These are phyloP conservation scores for Sanghuangporus weigelae DNA, from an alignment of 1,284 basidiomycete species.

Conservation along the genomic window DNA sequence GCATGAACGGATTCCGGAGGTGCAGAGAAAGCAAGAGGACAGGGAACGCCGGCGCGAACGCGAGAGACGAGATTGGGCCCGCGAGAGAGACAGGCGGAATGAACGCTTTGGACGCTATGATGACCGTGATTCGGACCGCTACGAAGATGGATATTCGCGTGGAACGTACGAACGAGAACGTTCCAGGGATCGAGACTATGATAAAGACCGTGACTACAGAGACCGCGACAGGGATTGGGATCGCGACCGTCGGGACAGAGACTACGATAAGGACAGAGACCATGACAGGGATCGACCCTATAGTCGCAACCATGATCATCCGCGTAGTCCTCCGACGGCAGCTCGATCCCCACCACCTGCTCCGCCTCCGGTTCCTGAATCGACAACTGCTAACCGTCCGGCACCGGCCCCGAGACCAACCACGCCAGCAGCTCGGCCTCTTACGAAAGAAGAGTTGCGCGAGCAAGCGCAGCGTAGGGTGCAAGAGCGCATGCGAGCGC, in stretches of 20 bases:
- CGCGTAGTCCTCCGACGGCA: conserved; percentile 46
- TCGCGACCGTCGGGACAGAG: conserved; percentile 26
- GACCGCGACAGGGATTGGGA: conserved; percentile 25
- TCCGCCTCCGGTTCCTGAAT: conserved; percentile 32
- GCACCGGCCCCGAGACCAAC: conserved; percentile 46
- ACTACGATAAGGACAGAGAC: conserved; percentile 27
- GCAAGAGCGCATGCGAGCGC: conserved; percentile 81
- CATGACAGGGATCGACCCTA: background rate
- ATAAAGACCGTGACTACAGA: conserved; percentile 29
- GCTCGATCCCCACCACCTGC: conserved; percentile 48
- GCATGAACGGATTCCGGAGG: conserved; percentile 89
- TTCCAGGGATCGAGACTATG: conserved; percentile 31
- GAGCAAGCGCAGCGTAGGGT: conserved; percentile 83
- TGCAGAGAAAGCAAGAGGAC: conserved; percentile 83
- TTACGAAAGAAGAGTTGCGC: conserved; percentile 83
- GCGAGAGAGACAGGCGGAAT: conserved; percentile 84
- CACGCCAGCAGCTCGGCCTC: conserved; percentile 62
- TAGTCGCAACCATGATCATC: conserved; percentile 39
- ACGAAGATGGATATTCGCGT: conserved; percentile 28
- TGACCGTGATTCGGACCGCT: conserved; percentile 32
- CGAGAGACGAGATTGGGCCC: conserved; percentile 74
- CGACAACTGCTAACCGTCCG: conserved; percentile 31
- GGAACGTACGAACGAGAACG: conserved; percentile 35
- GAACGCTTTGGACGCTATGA: conserved; percentile 72
- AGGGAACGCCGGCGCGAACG: conserved; percentile 72